Base-by-base conservation (phyloP, 2,329 filamentous ascomycete species). In the Aureobasidium vineae region DNA sequence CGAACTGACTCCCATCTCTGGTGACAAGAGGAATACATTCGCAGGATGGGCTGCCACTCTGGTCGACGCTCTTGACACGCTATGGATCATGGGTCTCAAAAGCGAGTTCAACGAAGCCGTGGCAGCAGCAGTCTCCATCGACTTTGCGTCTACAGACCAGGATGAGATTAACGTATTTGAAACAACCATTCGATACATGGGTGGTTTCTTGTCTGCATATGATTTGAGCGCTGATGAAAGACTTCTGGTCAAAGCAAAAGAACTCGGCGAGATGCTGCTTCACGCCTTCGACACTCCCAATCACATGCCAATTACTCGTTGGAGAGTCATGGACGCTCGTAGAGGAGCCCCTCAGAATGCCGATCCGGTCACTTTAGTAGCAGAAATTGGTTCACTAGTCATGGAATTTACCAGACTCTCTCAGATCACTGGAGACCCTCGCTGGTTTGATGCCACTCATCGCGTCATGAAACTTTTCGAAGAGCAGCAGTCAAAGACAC, bases 21-120 rank as follows among this genome's bases (percentile, higher is more conserved):
- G 87, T 61, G 80, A 78, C 23, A 86, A 82, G 69, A 86, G 86
- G 23, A 90, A 97, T 74, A 90, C 91, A 0, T 97, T 97, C 75
- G 94, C 91, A 73, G 91, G 90, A 57, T 96, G 92, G 92, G 90
- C 90, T 19, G 92, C 92, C 19, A 95, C 92, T 0, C 75, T 96
- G 68, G 90, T 97, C 11, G 92, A 97, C 78, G 81, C 86, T 1
- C 79, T 93, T 57, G 89, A 91, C 73, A 86, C 86, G 15, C 78
- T 91, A 15, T 90, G 88, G 88, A 88, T 91, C 70, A 87, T 91
- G 84, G 88, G 84, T 4, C 70, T 90, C 72, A 82, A 82, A 68
- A 13, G 15, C 8, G 80, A 83, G 50, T 83, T 82, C 63, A 72
- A 77, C 19, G 77, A 77, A 28, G 81, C 81, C 1, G 78, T 81